Conservation (phyloP, 495 filamentous ascomycete species). For the Talaromyces liani region DNA sequence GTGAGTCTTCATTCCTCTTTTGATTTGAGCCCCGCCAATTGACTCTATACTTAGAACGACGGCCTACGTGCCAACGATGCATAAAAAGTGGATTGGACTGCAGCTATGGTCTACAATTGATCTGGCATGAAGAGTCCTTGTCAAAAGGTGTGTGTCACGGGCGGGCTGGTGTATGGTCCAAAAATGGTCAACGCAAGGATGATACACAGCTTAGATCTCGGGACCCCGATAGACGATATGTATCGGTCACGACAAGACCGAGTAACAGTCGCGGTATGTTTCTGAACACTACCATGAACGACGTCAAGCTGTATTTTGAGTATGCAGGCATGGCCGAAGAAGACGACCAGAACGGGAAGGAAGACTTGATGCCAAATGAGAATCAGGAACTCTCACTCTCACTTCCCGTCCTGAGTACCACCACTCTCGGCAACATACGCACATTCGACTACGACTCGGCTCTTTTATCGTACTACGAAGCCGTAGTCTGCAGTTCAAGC, state of each 20-base stretch:
- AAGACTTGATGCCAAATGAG: neutral
- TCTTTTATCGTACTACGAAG: constrained; percentile 19
- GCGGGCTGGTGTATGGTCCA: constrained; percentile 18
- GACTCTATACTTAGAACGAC: constrained; percentile 9
- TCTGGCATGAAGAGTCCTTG: constrained; percentile 21
- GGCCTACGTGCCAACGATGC: constrained; percentile 17
- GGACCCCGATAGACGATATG: neutral
- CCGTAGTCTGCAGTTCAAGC: constrained; percentile 19
- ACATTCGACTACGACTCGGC: constrained; percentile 13
- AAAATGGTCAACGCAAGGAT: constrained; percentile 7
- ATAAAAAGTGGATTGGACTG: constrained; percentile 13
- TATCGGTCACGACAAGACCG: neutral
- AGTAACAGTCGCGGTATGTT: constrained; percentile 8
- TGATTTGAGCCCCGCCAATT: neutral
- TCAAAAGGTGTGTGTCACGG: constrained; percentile 21
- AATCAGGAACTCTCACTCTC: neutral
- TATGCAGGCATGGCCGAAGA: neutral
- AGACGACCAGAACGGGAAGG: neutral
- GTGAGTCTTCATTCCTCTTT: constrained; percentile 7
- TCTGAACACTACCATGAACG: constrained; percentile 17
- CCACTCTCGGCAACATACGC: neutral
- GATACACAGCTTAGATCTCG: neutral
- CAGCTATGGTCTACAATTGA: constrained; percentile 17
- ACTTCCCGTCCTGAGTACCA: neutral
- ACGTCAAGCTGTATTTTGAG: constrained; percentile 18